These are phyloP conservation scores for Exophiala sp. DNA, from an alignment of 2,329 filamentous ascomycete species.

Conservation along the genomic window DNA sequence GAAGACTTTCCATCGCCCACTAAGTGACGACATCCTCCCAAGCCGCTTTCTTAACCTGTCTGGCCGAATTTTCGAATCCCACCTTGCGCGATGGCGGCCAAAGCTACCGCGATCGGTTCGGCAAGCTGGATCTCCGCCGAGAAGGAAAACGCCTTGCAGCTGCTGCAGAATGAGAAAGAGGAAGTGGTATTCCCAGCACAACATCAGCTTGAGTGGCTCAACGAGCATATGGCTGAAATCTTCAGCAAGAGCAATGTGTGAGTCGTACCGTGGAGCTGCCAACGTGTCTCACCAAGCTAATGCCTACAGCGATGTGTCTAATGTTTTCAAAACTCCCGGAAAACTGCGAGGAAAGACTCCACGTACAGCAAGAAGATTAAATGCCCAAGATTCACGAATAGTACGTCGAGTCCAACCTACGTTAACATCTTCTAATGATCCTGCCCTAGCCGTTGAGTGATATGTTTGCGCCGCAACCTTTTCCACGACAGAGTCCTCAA, in stretches of 20 bases:
- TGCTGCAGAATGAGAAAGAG: conserved; percentile 76
- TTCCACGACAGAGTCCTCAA: conserved; percentile 30
- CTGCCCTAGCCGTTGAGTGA: conserved; percentile 42
- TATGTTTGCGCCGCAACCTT: conserved; percentile 42
- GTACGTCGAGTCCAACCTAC: conserved; percentile 32
- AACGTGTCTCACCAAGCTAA: conserved; percentile 5
- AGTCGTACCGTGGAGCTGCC: conserved; percentile 33
- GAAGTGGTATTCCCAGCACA: conserved; percentile 88
- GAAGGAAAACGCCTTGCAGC: conserved; percentile 67
- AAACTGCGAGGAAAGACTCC: conserved; percentile 47
- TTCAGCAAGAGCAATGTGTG: conserved; percentile 84
- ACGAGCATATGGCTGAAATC: conserved; percentile 95
- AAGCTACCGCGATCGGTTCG: conserved; percentile 62
- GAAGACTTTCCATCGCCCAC: neutral
- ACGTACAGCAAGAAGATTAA: conserved; percentile 41
- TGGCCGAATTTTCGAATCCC: neutral
- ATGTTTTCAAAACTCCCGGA: conserved; percentile 74
- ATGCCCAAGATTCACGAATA: conserved; percentile 39
- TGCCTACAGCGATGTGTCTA: conserved; percentile 69
- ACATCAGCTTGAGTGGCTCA: conserved; percentile 96
- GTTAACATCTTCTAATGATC: conserved; percentile 19
- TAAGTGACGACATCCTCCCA: neutral
- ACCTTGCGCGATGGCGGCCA: conserved; percentile 30
- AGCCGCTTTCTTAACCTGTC: neutral
- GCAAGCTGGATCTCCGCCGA: conserved; percentile 80